Evolutionary conservation across 805 yeast genomes (phyloP), one percentile per base, ranked within the genome.

Genomic region (Lachancea lanzarotensis): DNA sequence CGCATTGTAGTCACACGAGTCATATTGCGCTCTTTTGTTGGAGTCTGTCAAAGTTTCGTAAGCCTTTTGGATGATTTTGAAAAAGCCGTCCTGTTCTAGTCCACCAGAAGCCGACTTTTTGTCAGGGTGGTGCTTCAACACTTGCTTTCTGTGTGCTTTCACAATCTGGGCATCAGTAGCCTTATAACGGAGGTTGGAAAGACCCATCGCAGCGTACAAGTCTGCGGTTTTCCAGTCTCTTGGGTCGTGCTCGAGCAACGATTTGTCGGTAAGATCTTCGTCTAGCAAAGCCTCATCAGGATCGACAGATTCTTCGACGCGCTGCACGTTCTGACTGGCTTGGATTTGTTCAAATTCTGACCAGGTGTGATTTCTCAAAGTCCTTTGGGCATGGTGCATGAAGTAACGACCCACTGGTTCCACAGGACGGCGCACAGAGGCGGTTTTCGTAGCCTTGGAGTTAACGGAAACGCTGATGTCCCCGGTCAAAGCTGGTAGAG

Each of bases 201-300:
- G 74, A 52, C 98, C 98, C 70, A 93, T 78, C 40, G 93, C 98
- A 45, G 95, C 95, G 62, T 93, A 93, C 70, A 93, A 84, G 69
- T 93, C 97, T 55, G 93, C 95, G 43, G 82, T 72, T 72, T 93
- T 93, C 98, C 98, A 93, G 65, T 93, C 96, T 76, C 95, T 84
- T 63, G 98, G 96, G 66, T 93, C 98, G 61, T 86, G 95, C 27
- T 75, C 70, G 56, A 93, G 78, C 69, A 91, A 74, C 45, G 81
- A 84, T 53, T 82, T 90, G 52, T 80, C 84, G 60, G 89, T 95
- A 26, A 83, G 77, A 57, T 80, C 77, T 25, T 64, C 66, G 48
- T 70, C 74, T 33, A 65, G 62, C 53, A 74, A 69, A 27, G 65
- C 66, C 43, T 76, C 81, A 46, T 77, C 80, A 54, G 81, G 82